phyloP scores from a whole-genome alignment of 2,329 filamentous ascomycete species.

The Elsinoe ampelina region DNA sequence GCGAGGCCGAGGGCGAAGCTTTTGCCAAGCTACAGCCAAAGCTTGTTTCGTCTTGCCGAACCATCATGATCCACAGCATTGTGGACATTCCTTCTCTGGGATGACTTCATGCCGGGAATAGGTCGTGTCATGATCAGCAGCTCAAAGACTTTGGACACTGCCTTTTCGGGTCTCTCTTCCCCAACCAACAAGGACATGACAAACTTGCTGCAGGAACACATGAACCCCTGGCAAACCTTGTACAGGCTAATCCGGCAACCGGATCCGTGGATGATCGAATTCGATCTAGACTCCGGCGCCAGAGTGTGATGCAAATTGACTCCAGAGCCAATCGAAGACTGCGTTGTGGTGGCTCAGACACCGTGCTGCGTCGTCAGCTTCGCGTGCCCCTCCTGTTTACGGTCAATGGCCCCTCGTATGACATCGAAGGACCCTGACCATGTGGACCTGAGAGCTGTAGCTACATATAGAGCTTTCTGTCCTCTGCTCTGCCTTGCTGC shows the following conservation, averaged over 20 bases:
- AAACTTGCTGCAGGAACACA: not conserved
- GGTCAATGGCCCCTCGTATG: slow-evolving; percentile 7
- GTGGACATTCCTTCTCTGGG: too few relatives aligned
- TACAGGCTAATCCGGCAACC: not conserved
- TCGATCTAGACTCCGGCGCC: slow-evolving; percentile 6
- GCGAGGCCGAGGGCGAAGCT: not conserved
- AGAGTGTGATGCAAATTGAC: not conserved
- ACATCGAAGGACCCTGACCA: not conserved
- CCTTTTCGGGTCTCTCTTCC: too few relatives aligned
- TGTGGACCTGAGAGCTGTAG: not conserved
- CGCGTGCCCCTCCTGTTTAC: slow-evolving; percentile 7
- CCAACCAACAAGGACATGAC: not conserved
- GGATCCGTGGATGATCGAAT: not conserved
- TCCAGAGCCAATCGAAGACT: not conserved
- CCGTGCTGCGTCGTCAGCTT: slow-evolving; percentile 6
- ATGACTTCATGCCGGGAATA: too few relatives aligned
- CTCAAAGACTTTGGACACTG: too few relatives aligned
- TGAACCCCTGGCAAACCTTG: not conserved
- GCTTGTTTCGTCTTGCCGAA: not conserved
- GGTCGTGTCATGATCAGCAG: too few relatives aligned
- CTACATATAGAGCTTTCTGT: slow-evolving; percentile 31
- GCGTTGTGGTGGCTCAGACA: not conserved
- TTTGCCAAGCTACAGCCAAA: not conserved
- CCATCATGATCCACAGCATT: not conserved
- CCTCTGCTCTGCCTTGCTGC: slow-evolving; percentile 36